Base-by-base conservation (phyloP, 176 grass and related monocot genomes). In the Hyparrhenia diplandra region DNA sequence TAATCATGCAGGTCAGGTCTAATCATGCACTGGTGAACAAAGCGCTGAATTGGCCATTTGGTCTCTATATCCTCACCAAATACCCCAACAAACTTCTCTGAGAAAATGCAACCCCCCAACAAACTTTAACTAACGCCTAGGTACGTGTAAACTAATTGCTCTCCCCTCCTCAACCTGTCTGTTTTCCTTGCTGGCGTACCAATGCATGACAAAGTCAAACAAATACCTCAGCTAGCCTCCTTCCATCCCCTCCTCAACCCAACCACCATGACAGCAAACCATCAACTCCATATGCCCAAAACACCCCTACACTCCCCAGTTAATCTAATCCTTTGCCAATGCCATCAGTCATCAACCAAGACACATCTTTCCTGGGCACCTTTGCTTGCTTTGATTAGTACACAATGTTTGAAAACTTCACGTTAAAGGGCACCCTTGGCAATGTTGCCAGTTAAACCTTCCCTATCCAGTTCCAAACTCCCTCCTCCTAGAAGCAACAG, bases 251-350 rank as follows among this genome's bases (percentile, higher is more conserved):
- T 72, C 83, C 64, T 82, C 80, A 69, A 62, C 89, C 64, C 87
- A 93, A 91, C 86, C 73, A 93, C 91, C 90, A 71, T 93, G 88
- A 93, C 91, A 93, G 81, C 84, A 89, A 91, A 83, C 70, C 86
- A 79, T 83, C 18, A 63, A 46, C 35, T 2, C 16, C 32, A 58
- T 80, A 39, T 97, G 82, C 90, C 86, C 63, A 71, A 91, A 91
- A 77, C 77, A 71, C 83, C 88, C 88, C 76, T 75, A 25, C 68
- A n/a, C 58, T 67, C 62, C 62, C 63, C n/a, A 55, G 23, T 80
- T 8, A 83, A 58, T 61, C n/a, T n/a, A n/a, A n/a, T n/a, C n/a
- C 32, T 5, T n/a, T 4, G 61, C 37, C 41, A 84, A 20, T 80
- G 30, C 58, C 41, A 43, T 29, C 27, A 78, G 21, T 12, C 29